phyloP scores from a whole-genome alignment of 352 stramenopile genomes.

The Globisporangium ultimum region DNA sequence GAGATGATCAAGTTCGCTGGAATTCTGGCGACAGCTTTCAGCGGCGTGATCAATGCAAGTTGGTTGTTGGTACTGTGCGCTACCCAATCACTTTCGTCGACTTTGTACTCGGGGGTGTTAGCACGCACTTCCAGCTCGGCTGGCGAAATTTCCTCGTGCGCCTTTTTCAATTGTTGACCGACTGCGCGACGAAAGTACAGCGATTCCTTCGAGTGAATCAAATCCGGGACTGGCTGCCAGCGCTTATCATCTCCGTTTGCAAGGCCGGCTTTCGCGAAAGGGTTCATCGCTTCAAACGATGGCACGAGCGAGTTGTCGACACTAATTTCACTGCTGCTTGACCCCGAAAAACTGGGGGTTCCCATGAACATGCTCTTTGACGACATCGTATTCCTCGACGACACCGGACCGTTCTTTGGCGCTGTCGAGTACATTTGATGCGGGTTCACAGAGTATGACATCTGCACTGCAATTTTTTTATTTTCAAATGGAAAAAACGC shows the following conservation, averaged over 20 bases:
- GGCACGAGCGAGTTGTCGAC: conserved; percentile 48
- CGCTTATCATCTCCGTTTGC: conserved; percentile 48
- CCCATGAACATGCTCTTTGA: conserved; percentile 5
- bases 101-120: conserved; percentile 87
- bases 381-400: conserved; percentile 2
- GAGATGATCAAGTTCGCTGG: conserved; percentile 68
- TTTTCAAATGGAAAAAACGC: not conserved
- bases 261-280: conserved; percentile 54
- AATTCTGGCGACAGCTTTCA: conserved; percentile 81
- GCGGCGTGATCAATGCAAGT: conserved; percentile 69
- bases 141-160: conserved; percentile 80
- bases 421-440: conserved; percentile 10
- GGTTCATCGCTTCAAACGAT: conserved; percentile 73
- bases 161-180: conserved; percentile 66
- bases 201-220: conserved; percentile 83
- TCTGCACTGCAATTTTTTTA: conserved; percentile 11
- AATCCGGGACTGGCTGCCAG: conserved; percentile 72
- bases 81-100: conserved; percentile 84
- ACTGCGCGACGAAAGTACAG: conserved; percentile 74
- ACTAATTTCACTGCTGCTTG: conserved; percentile 28
- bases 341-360: conserved; percentile 2
- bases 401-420: not conserved
- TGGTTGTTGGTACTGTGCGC: conserved; percentile 83
- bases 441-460: conserved; percentile 23
- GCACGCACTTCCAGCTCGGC: conserved; percentile 81